Evolutionary conservation across 495 filamentous ascomycete species (phyloP).

Genomic region (Neurospora sp.): DNA sequence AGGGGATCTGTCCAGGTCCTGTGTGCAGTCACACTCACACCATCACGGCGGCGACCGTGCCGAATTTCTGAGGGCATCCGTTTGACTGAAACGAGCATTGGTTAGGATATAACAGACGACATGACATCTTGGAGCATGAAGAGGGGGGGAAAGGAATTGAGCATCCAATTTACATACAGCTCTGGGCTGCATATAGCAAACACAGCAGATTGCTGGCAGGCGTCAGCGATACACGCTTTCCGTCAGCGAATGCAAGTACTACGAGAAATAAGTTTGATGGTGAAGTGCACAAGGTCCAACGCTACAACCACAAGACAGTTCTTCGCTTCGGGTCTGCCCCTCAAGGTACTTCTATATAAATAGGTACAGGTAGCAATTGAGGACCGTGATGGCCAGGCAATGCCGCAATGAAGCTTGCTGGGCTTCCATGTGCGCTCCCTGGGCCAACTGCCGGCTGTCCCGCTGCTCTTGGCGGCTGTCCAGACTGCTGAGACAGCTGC

Average conservation of each 20-base stretch:
- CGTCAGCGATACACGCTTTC: not conserved
- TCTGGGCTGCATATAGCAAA: not conserved
- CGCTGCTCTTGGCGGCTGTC: not conserved
- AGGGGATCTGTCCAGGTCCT: not conserved
- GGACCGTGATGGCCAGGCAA: not conserved
- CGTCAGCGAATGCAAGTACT: not conserved
- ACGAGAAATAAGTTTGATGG: not conserved
- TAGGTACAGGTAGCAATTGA: not conserved
- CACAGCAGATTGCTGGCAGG: not conserved
- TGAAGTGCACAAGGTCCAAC: not conserved
- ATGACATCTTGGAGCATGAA: not conserved
- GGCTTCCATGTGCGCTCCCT: not conserved
- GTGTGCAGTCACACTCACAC: not conserved
- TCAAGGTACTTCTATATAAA: not conserved
- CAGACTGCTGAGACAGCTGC: not conserved
- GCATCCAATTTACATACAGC: not conserved
- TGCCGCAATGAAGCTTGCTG: not conserved
- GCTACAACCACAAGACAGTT: not conserved
- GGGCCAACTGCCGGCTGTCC: not conserved
- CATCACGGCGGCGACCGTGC: not conserved
- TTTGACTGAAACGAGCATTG: not conserved
- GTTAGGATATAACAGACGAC: not conserved
- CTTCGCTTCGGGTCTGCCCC: not conserved
- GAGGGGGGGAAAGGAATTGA: not conserved
- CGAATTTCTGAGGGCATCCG: not conserved